Conservation (phyloP, 345 rosid species). For the Citrus cavaleriei region DNA sequence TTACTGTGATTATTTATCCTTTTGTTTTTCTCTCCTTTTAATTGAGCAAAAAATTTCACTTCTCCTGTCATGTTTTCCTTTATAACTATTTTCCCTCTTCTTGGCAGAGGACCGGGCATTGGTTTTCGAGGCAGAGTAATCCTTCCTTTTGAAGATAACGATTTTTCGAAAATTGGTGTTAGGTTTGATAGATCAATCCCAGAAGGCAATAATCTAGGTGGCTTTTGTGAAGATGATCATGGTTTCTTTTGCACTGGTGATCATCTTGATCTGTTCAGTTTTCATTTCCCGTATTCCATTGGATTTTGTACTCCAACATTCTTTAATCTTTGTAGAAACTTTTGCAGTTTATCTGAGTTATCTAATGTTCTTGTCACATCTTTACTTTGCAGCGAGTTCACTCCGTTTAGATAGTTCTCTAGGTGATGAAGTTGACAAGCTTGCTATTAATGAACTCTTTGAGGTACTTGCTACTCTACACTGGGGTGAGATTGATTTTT, state of each 20-base stretch:
- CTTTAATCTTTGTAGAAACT: background rate
- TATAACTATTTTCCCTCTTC: background rate
- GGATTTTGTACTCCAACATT: background rate
- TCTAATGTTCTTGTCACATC: constrained; percentile 2
- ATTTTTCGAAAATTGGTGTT: constrained; percentile 83
- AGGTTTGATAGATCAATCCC: constrained; percentile 83
- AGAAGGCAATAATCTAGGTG: constrained; percentile 96
- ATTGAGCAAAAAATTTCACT: background rate
- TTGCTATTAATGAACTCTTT: constrained; percentile 78
- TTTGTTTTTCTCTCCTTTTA: background rate
- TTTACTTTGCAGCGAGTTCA: constrained; percentile 54
- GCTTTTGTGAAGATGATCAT: constrained; percentile 80
- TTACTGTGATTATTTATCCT: background rate
- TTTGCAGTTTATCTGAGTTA: background rate
- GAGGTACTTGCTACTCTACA: constrained; percentile 48
- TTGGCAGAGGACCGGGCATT: constrained; percentile 65
- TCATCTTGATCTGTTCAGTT: background rate
- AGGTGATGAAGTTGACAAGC: constrained; percentile 79
- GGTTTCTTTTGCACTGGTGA: constrained; percentile 94
- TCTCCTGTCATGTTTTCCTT: background rate
- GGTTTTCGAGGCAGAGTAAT: constrained; percentile 89
- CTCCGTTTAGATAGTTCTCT: constrained; percentile 77
- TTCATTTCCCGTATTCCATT: background rate
- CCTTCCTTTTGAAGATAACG: constrained; percentile 90
- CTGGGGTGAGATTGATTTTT: background rate